Percentiles rank a stretch among this genome's conserved stretches.
These are phyloP conservation scores for Blastomyces percursus DNA, from an alignment of 2,329 filamentous ascomycete species.

Conservation along the genomic window DNA sequence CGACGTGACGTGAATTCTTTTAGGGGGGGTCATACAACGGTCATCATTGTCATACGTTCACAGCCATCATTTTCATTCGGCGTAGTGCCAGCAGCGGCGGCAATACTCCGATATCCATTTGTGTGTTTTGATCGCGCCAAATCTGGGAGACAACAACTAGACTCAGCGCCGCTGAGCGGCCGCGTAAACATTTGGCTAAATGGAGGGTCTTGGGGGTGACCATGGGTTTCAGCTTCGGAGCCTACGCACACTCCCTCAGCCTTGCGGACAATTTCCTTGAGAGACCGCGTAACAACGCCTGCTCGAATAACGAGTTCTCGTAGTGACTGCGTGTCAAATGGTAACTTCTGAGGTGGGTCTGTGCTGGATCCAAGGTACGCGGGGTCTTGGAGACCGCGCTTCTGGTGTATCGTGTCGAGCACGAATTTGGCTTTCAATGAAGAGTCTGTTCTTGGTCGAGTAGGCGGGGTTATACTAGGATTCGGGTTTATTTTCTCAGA, in stretches of 20 bases:
- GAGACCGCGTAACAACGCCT: constrained; percentile 38
- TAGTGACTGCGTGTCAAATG: constrained; percentile 55
- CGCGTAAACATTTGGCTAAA: constrained; percentile 41
- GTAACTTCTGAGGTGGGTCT: constrained; percentile 43
- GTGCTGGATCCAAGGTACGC: constrained; percentile 12
- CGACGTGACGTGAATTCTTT: background rate
- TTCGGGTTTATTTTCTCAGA: constrained; percentile 21
- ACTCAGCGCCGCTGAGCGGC: constrained; percentile 23
- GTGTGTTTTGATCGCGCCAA: background rate
- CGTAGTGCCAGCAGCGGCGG: background rate
- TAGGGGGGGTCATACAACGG: constrained; percentile 7
- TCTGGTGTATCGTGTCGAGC: constrained; percentile 48
- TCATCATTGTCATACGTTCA: constrained; percentile 10
- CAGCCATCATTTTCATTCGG: constrained; percentile 12
- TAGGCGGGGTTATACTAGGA: constrained; percentile 22
- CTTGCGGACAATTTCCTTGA: constrained; percentile 41
- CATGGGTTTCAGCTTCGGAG: constrained; percentile 15
- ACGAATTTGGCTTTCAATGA: constrained; percentile 51
- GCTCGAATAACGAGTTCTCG: constrained; percentile 48
- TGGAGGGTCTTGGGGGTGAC: constrained; percentile 31
- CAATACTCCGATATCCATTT: constrained; percentile 4
- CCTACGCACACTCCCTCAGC: constrained; percentile 34
- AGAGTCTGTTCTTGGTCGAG: constrained; percentile 44
- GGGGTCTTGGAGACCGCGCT: constrained; percentile 28
- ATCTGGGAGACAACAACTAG: constrained; percentile 11